Base-by-base conservation (phyloP, 345 rosid species). In the Rhizophora mangle region DNA sequence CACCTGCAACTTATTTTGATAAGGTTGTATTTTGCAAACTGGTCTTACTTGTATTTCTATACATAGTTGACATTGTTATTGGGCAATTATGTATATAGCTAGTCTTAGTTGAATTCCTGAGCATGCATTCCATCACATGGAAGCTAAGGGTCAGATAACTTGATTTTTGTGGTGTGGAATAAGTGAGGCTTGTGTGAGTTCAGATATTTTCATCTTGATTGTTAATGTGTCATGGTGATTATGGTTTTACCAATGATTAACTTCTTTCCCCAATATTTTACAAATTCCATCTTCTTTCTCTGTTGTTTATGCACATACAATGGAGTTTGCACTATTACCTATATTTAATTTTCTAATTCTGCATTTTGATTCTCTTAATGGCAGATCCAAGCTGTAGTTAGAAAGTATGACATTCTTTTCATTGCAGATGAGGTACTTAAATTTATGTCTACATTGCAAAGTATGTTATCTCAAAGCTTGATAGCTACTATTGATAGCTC, bases 1-100 rank as follows among this genome's bases (percentile, higher is more conserved):
- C 98, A 32, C 98, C 97, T 60, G 93, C 90, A 51, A 89, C 97
- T 55, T 92, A 96, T 79, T 92, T 96, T 73, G 98, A 92, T 8
- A 92, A 96, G 97, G 97, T 90, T 72, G 72, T 81, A 8, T 49
- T 46, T 62, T 30, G 30, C 13, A 58, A 47, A 32, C 46, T 22
- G 51, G 53, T 62, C 49, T 34, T 6, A 27, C 54, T 60, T 47
- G 7, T 21, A 4, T 20, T 21, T 54, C 27, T n/a, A 16, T 21
- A n/a, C 26, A 8, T 24, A 21, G 6, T 56, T 24, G 6, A 21
- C 60, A 24, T 56, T 20, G 60, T 56, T 56, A 24, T 56, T 56
- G 7, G 29, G 18, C 31, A 9, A 56, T 27, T 56, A 56, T 43
- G 60, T 24, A 21, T 21, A 56, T 56, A 15, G 19, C 13, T 56